Evolutionary conservation across 148 eudicot species (phyloP).

Genomic region (Persicaria maculosa): DNA sequence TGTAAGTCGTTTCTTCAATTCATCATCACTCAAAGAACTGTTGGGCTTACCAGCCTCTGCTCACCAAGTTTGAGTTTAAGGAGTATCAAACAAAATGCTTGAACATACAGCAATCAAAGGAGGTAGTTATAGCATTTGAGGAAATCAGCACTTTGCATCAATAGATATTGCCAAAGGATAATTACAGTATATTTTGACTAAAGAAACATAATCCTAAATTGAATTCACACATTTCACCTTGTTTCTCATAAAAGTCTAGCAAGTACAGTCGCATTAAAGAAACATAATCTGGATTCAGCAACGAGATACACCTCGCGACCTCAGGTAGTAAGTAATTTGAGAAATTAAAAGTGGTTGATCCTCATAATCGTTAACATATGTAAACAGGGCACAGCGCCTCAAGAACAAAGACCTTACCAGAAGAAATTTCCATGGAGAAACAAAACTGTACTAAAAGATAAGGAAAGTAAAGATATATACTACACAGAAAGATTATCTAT

Average conservation of each 20-base stretch:
- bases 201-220: not conserved
- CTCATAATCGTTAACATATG: not conserved
- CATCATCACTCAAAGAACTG: conserved; percentile 50
- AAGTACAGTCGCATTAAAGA: not conserved
- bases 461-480: not conserved
- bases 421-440: not conserved
- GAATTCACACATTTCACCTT: not conserved
- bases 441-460: not conserved
- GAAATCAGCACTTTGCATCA: not conserved
- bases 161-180: not conserved
- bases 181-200: not conserved
- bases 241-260: not conserved
- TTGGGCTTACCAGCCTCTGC: conserved; percentile 33
- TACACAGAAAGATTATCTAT: not conserved
- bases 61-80: not conserved
- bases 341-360: not conserved
- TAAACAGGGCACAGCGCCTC: not conserved
- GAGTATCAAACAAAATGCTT: not conserved
- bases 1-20: conserved; percentile 67
- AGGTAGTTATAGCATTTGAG: not conserved
- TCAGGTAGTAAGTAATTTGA: not conserved
- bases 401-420: not conserved
- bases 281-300: not conserved
- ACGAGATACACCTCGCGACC: not conserved
- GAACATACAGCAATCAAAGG: not conserved